Conservation (phyloP, 2,329 filamentous ascomycete genomes). For the Ascochyta pisi region DNA sequence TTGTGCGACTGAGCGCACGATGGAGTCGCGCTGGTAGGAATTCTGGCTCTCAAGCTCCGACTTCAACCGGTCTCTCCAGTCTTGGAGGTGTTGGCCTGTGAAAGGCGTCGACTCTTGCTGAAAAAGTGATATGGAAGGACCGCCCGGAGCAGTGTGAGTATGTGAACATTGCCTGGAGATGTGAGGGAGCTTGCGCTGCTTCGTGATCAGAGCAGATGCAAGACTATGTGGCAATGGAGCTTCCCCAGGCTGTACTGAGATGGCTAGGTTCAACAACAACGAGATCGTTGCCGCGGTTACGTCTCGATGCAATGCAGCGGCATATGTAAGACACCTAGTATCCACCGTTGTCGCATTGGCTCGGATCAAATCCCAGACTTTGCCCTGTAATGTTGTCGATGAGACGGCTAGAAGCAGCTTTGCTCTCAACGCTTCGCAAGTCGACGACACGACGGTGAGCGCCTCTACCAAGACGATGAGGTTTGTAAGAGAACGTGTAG, state of each 20-base stretch:
- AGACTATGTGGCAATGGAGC: conserved; percentile 25
- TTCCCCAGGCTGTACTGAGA: conserved; percentile 27
- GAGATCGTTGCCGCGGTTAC: conserved; percentile 35
- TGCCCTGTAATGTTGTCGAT: conserved; percentile 31
- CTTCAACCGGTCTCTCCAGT: conserved; percentile 60
- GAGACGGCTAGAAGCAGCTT: conserved; percentile 35
- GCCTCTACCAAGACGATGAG: conserved; percentile 25
- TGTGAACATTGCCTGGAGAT: conserved; percentile 28
- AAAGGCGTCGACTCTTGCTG: conserved; percentile 50
- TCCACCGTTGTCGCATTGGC: neutral
- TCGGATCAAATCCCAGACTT: conserved; percentile 28
- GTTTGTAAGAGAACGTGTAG: conserved; percentile 17
- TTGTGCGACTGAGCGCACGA: conserved; percentile 59
- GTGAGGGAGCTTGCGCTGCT: conserved; percentile 32
- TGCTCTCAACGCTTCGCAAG: conserved; percentile 23
- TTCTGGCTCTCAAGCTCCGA: conserved; percentile 50
- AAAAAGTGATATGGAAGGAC: conserved; percentile 39
- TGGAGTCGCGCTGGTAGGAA: conserved; percentile 53
- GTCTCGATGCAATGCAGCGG: conserved; percentile 18
- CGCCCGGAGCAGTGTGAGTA: neutral
- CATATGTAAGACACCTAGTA: conserved; percentile 24
- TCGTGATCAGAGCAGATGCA: conserved; percentile 33
- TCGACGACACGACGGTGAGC: conserved; percentile 21
- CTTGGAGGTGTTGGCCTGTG: conserved; percentile 40
- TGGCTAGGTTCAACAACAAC: conserved; percentile 35